phyloP scores from a whole-genome alignment of 1,284 basidiomycete genomes.

The Schizopora paradoxa region DNA sequence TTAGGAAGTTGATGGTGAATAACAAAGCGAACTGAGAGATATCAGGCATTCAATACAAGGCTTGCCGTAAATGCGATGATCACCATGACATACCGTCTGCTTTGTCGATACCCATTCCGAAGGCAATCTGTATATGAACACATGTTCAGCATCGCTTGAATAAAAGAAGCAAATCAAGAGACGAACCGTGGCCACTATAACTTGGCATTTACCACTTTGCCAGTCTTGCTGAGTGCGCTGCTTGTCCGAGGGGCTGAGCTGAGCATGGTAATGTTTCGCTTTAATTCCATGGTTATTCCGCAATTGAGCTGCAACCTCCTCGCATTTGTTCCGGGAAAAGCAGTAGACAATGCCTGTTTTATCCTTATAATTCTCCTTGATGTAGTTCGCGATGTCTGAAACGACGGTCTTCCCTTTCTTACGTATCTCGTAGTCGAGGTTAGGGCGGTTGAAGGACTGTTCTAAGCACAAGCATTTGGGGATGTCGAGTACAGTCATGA shows the following conservation, averaged over 20 bases:
- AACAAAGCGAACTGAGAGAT: conserved; percentile 62
- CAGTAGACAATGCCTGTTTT: conserved; percentile 90
- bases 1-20: conserved; percentile 71
- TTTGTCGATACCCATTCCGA: conserved; percentile 99
- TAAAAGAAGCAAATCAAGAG: conserved; percentile 6
- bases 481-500: conserved; percentile 70
- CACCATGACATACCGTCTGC: conserved; percentile 58
- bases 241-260: conserved; percentile 63
- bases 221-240: conserved; percentile 65
- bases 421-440: conserved; percentile 80
- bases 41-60: conserved; percentile 8
- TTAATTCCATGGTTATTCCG: conserved; percentile 49
- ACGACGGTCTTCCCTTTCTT: conserved; percentile 55
- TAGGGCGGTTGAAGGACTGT: conserved; percentile 91
- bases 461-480: conserved; percentile 53
- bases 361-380: conserved; percentile 51
- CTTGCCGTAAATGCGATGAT: background rate
- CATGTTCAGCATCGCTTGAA: conserved; percentile 8
- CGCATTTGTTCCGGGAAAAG: conserved; percentile 66
- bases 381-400: conserved; percentile 68
- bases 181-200: conserved; percentile 87
- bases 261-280: conserved; percentile 87
- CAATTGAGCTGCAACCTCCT: conserved; percentile 72
- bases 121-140: conserved; percentile 57
- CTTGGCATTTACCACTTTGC: conserved; percentile 67